A percentile compares a stretch with the other conserved stretches of the same genome.
Conservation (phyloP, 208 protist species). For the Strigomonas galati region DNA sequence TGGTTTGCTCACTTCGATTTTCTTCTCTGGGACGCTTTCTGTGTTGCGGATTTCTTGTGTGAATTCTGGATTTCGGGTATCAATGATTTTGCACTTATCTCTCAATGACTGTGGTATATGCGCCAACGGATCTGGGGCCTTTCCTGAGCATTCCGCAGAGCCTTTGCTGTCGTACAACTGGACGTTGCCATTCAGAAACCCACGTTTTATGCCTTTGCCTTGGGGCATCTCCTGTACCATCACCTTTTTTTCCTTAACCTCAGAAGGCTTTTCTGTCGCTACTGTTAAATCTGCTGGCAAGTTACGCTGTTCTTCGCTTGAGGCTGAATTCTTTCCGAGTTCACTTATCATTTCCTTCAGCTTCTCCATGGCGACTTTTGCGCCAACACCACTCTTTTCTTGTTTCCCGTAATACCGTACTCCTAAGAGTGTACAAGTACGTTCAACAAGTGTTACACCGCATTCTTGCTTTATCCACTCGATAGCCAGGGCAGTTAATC, state of each 20-base stretch:
- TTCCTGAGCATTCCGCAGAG: conserved; percentile 48
- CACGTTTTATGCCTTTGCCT: conserved; percentile 55
- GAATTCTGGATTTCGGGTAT: conserved; percentile 28
- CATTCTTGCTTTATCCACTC: conserved; percentile 81
- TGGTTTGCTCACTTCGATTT: too few species aligned
- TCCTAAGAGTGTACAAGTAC: conserved; percentile 40
- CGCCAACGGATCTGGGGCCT: conserved; percentile 46
- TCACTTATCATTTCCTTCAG: conserved; percentile 21
- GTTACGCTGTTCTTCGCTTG: background rate
- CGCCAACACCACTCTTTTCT: background rate
- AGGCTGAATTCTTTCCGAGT: background rate
- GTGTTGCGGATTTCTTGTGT: too few species aligned
- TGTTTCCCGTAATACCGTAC: conserved; percentile 38
- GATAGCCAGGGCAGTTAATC: conserved; percentile 51
- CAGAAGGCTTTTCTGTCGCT: background rate
- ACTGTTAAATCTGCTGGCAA: background rate
- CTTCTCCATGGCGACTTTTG: conserved; percentile 22
- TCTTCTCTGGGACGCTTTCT: too few species aligned
- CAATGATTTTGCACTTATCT: conserved; percentile 73
- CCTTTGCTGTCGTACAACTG: conserved; percentile 60
- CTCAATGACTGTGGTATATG: conserved; percentile 74
- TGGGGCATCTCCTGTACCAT: conserved; percentile 8
- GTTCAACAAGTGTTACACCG: conserved; percentile 42
- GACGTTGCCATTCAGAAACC: conserved; percentile 45
- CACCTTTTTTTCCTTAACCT: conserved; percentile 1